Evolutionary conservation across 2,329 filamentous ascomycete species (phyloP), one percentile per base, ranked within the genome.

Genomic region (Trichoderma polysporum): DNA sequence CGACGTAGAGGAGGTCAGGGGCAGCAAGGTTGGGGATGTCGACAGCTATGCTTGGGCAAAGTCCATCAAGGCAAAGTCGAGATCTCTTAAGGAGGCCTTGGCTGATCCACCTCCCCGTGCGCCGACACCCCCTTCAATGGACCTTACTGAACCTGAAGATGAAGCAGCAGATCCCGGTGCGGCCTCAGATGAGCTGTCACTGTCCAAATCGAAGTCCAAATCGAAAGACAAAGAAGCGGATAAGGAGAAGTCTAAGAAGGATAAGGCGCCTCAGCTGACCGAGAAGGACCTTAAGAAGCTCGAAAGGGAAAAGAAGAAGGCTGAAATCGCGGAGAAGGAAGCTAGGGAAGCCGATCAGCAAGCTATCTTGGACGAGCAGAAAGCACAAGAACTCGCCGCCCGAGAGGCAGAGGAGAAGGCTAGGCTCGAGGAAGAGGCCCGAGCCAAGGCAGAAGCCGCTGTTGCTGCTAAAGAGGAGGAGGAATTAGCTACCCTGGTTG

Each of bases 251-350:
- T 69, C 72, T 13, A 71, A 72, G 58, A 77, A 78, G 52, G 75
- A 80, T 37, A 79, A 82, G 68, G 78, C 80, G 62, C 76, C 78
- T 9, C 84, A 82, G 73, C 75, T 85, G 49, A 81, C 74, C 73
- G 82, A 83, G 70, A 85, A 82, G 68, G 84, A 85, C 71, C 79
- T 82, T 19, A 81, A 83, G 71, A 83, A 83, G 71, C 81, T 84
- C 25, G 83, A 85, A 61, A 82, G 82, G 72, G 78, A 82, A 70
- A 82, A 80, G 73, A 79, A 78, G 33, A 81, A 81, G 71, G 76
- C 74, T 41, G 81, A 83, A 72, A 77, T 72, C 71, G 76, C 76
- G 15, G 66, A 79, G 79, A 71, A 80, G 78, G 73, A 75, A 35
- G 72, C 74, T 1, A 70, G 59, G 52, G 73, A 74, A 39, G 76